phyloP scores from a whole-genome alignment of 495 filamentous ascomycete genomes.

The Astrocystis sublimbata region DNA sequence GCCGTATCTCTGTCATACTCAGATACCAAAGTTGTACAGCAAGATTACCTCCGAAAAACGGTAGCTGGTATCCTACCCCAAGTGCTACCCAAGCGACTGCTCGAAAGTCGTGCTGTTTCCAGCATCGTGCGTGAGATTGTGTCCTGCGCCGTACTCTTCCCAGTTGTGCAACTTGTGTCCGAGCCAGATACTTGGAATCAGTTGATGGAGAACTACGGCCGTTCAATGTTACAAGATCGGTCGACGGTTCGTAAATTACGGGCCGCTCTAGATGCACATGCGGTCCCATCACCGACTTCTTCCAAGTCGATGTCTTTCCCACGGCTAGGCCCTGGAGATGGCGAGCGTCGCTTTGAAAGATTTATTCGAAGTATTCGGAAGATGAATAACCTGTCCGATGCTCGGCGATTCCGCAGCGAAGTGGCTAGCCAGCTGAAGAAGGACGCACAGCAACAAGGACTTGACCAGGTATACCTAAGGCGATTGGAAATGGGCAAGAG shows the following conservation, averaged over 20 bases:
- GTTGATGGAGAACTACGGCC: slow-evolving; percentile 84
- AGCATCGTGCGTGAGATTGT: slow-evolving; percentile 85
- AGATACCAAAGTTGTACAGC: slow-evolving; percentile 78
- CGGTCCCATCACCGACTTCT: slow-evolving; percentile 74
- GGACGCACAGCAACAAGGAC: slow-evolving; percentile 73
- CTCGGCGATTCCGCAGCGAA: slow-evolving; percentile 85
- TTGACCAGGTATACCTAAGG: slow-evolving; percentile 82
- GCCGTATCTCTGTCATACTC: slow-evolving; percentile 81
- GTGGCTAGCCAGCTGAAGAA: slow-evolving; percentile 89
- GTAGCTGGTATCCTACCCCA: slow-evolving; percentile 70
- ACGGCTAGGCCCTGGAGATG: slow-evolving; percentile 63
- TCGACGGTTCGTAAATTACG: slow-evolving; percentile 93
- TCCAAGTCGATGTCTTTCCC: slow-evolving; percentile 66
- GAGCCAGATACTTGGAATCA: slow-evolving; percentile 99
- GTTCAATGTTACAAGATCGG: slow-evolving; percentile 87
- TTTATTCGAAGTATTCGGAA: slow-evolving; percentile 89
- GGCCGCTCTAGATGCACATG: slow-evolving; percentile 92
- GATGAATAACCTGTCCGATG: slow-evolving; percentile 90
- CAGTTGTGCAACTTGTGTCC: slow-evolving; percentile 67
- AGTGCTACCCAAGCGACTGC: slow-evolving; percentile 70
- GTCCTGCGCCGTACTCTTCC: slow-evolving; percentile 71
- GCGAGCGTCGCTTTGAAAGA: slow-evolving; percentile 88
- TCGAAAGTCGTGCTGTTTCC: slow-evolving; percentile 75
- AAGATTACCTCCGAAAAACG: slow-evolving; percentile 78
- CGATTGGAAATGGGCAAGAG: slow-evolving; percentile 89